Evolutionary conservation across 768 basidiomycete genomes (phyloP).

Genomic region (Mycena rebaudengoi): DNA sequence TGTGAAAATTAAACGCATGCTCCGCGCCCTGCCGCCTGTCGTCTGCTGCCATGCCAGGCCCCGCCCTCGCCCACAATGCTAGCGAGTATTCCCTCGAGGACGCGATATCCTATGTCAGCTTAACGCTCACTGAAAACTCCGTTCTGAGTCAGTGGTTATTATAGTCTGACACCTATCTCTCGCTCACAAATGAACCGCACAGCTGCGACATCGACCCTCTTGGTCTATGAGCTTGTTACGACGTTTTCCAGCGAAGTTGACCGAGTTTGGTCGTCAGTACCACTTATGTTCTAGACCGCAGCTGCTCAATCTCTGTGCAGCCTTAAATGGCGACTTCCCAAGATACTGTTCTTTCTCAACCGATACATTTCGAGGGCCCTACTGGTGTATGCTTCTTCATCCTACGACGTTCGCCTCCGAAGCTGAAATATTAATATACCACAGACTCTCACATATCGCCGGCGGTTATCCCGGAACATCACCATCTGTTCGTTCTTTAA

Average conservation of each 20-base stretch:
- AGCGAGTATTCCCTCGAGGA: conserved; percentile 19
- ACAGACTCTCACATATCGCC: conserved; percentile 8
- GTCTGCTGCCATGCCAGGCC: conserved; percentile 19
- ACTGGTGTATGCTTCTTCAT: conserved; percentile 23
- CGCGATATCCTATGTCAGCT: not conserved
- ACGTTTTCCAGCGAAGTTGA: conserved; percentile 35
- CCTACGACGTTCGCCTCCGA: not conserved
- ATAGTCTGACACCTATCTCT: not conserved
- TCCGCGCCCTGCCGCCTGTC: too few species aligned
- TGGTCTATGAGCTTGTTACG: conserved; percentile 37
- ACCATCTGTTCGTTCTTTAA: not conserved
- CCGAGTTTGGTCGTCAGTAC: conserved; percentile 41
- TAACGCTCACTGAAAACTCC: conserved; percentile 18
- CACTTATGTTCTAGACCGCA: not conserved
- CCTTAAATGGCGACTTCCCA: conserved; percentile 29
- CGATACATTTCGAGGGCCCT: conserved; percentile 24
- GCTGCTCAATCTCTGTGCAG: conserved; percentile 9
- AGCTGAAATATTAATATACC: not conserved
- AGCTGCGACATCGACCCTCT: conserved; percentile 37
- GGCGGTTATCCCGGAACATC: conserved; percentile 21
- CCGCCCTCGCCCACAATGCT: conserved; percentile 11
- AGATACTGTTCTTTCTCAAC: conserved; percentile 28
- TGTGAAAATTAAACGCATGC: not conserved
- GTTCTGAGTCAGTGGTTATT: conserved; percentile 7
- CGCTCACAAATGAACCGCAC: not conserved